Evolutionary conservation across 805 yeast genomes (phyloP).

Genomic region (Yamadazyma tumulicola): DNA sequence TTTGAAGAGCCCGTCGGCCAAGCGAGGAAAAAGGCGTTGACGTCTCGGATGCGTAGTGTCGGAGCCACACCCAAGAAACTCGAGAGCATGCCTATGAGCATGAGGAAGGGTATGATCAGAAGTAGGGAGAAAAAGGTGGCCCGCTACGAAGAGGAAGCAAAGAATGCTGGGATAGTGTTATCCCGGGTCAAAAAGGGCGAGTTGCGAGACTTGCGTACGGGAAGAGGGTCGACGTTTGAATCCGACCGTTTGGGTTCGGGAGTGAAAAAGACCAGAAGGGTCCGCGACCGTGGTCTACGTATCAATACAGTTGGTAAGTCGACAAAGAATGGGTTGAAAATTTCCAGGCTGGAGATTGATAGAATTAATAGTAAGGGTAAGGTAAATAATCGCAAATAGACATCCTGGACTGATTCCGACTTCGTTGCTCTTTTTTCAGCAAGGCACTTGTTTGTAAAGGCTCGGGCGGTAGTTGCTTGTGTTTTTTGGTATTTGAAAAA

Average conservation of each 20-base stretch:
- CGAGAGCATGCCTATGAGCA: slow-evolving; percentile 84
- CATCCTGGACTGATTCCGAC: no score
- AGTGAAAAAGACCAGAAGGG: slow-evolving; percentile 31
- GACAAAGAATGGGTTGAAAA: slow-evolving; percentile 74
- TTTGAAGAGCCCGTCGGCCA: slow-evolving; percentile 64
- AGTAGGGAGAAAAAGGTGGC: slow-evolving; percentile 50
- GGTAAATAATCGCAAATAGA: no score
- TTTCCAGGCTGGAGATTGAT: slow-evolving; percentile 66
- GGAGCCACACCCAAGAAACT: slow-evolving; percentile 40
- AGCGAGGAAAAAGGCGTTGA: slow-evolving; percentile 62
- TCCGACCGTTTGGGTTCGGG: slow-evolving; percentile 52
- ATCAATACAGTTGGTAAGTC: slow-evolving; percentile 72
- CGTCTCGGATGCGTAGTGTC: slow-evolving; percentile 50
- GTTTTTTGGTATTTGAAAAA: no score
- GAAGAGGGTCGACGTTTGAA: slow-evolving; percentile 49
- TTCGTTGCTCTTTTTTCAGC: no score
- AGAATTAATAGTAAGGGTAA: slow-evolving; percentile 22
- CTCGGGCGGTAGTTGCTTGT: no score
- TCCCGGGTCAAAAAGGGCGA: slow-evolving; percentile 68
- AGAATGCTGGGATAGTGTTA: slow-evolving; percentile 85
- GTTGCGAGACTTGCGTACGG: slow-evolving; percentile 52
- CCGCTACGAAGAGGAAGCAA: slow-evolving; percentile 71
- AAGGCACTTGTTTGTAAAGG: no score
- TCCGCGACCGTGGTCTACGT: slow-evolving; percentile 75
- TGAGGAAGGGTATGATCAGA: slow-evolving; percentile 79